These are phyloP conservation scores for Scheffersomyces stipitis DNA, from an alignment of 805 yeast genomes.

Conservation along the genomic window DNA sequence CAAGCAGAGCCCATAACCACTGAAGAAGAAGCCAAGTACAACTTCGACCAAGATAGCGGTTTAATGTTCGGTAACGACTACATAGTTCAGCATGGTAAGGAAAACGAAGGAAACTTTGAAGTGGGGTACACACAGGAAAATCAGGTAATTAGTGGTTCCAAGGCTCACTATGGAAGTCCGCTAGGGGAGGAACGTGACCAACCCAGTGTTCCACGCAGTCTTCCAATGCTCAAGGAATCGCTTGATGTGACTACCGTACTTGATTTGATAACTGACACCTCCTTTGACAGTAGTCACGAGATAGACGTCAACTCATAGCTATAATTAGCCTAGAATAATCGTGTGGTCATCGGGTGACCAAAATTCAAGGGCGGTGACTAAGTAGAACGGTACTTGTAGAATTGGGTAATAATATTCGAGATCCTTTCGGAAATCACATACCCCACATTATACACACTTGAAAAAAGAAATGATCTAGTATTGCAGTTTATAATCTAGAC, in stretches of 20 bases:
- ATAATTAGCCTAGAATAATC: no score
- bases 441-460: no score
- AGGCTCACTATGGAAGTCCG: no score
- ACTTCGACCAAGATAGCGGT: slow-evolving; percentile 10
- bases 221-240: neutral
- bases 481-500: no score
- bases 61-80: slow-evolving; percentile 4
- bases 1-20: neutral
- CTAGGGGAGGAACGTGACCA: neutral
- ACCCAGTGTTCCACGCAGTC: neutral
- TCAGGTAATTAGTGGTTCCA: neutral
- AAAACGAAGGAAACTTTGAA: slow-evolving; percentile 4
- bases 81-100: slow-evolving; percentile 1
- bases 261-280: slow-evolving; percentile 5
- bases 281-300: slow-evolving; percentile 9
- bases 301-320: neutral
- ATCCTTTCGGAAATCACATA: no score
- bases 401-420: no score
- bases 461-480: no score
- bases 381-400: no score
- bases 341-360: no score
- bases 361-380: no score
- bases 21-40: neutral
- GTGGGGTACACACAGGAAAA: no score
- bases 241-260: neutral